Evolutionary conservation across 2,329 filamentous ascomycete genomes (phyloP), one percentile per base, ranked within the genome.

Genomic region (Zymoseptoria ardabiliae): DNA sequence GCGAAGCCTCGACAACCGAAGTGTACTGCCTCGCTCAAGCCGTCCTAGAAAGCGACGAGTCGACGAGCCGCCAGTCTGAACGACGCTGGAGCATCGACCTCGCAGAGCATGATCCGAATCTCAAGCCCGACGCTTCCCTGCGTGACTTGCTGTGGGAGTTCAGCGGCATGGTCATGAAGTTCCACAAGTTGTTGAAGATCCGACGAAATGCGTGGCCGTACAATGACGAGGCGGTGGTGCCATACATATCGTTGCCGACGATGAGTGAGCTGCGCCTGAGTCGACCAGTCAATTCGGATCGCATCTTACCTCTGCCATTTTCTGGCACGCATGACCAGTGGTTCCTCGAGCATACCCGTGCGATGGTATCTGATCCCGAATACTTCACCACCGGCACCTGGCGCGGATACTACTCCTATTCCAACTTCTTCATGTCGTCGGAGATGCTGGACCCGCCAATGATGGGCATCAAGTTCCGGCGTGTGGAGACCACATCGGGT

Each of bases 391-490:
- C 48, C 11, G 61, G 61, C 10, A 54, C 19, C 23, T 63, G 59
- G 56, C n/a, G 20, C n/a, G 61, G 59, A 13, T 61, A 59, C 49
- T 61, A 59, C 20, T 57, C 51, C 11, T 57, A 57, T 30, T 57
- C 53, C 21, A 50, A 54, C 25, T 56, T 56, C 3, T 58, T 60
- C 21, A 50, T 50, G 8, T 23, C 35, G n/a, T 28, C 53, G 13
- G 57, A 53, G 10, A 52, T 51, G 23, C 17, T 62, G 11, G 61
- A 62, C 49, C 56, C 61, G 19, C 61, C 61, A 4, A 62, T 60
- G 55, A 45, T 55, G 21, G 50, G 57, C 6, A 55, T 62, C 45
- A 17, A 51, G 23, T 62, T 60, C 13, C 45, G 45, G 10, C 25
- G 25, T 28, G 30, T 50, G 4, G 45, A 30, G 19, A 17, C 21